Percentiles rank a stretch among this genome's conserved stretches.
Conservation (phyloP, 228 moss, liverwort and hornwort genomes). For the Sphagnum magellanicum region DNA sequence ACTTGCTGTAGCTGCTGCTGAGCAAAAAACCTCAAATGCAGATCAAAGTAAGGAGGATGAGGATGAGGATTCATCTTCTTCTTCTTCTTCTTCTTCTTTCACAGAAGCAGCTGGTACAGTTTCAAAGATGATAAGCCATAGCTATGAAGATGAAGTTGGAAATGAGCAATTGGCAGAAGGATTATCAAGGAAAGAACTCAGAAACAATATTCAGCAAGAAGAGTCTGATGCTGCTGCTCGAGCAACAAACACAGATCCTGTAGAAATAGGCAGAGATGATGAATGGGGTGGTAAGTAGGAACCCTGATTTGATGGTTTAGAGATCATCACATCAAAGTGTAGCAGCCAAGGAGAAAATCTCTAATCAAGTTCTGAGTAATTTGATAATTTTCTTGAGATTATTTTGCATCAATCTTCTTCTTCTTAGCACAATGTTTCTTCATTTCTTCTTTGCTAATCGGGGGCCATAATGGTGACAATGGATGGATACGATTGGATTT, state of each 20-base stretch:
- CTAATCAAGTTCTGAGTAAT: too few species aligned
- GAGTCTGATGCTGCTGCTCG: neutral
- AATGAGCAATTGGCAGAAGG: conserved; percentile 13
- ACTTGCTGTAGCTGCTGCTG: neutral
- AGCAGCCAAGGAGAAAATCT: too few species aligned
- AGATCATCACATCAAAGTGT: too few species aligned
- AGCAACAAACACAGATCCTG: conserved; percentile 5
- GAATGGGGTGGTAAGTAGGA: conserved; percentile 21
- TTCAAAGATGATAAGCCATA: conserved; percentile 7
- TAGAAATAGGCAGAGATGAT: conserved; percentile 18
- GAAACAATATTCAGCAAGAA: neutral
- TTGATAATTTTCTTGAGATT: too few species aligned
- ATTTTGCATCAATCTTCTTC: too few species aligned
- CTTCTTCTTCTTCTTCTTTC: neutral
- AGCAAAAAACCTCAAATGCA: conserved; percentile 9
- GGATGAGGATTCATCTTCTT: conserved; percentile 5
- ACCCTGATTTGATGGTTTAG: too few species aligned
- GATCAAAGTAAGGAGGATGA: conserved; percentile 8
- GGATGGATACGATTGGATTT: too few species aligned
- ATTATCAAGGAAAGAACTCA: neutral
- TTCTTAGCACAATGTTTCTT: too few species aligned
- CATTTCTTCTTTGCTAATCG: too few species aligned
- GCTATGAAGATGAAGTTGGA: conserved; percentile 28
- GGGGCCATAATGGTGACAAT: too few species aligned
- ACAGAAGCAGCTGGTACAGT: neutral